These are phyloP conservation scores for Plasmodium cynomolgi DNA, from an alignment of 169 alveolate species.

Conservation along the genomic window DNA sequence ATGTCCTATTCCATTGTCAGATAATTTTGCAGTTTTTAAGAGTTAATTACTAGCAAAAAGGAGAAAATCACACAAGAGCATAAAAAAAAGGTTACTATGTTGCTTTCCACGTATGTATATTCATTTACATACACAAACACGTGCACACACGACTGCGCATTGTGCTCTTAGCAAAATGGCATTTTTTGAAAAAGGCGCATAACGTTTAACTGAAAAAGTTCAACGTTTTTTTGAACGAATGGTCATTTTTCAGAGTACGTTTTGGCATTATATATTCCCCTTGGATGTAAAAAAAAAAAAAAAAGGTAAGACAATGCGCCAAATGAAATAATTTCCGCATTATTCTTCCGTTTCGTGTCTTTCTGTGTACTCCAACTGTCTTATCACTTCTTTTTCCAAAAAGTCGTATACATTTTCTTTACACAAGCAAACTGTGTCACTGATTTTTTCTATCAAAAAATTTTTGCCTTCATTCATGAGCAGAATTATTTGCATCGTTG, in stretches of 20 bases:
- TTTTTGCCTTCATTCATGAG: constrained; percentile 83
- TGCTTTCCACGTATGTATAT: neutral
- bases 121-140: neutral
- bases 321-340: neutral
- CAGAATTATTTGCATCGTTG: constrained; percentile 85
- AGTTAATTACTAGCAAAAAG: neutral
- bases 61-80: neutral
- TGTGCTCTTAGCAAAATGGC: neutral
- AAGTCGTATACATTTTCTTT: constrained; percentile 82
- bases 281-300: constrained; percentile 21
- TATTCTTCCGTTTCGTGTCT: constrained; percentile 67
- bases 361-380: constrained; percentile 68
- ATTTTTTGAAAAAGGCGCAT: neutral
- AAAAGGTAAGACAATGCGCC: constrained; percentile 57
- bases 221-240: neutral
- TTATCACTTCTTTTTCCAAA: constrained; percentile 73
- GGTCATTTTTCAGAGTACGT: constrained; percentile 52
- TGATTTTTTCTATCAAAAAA: constrained; percentile 85
- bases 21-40: neutral
- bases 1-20: neutral
- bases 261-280: neutral
- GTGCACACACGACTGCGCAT: neutral
- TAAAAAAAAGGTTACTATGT: neutral
- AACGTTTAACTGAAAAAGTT: neutral
- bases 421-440: constrained; percentile 86